Conservation (phyloP, 1,284 basidiomycete species). For the Xerocomus nothofagi region DNA sequence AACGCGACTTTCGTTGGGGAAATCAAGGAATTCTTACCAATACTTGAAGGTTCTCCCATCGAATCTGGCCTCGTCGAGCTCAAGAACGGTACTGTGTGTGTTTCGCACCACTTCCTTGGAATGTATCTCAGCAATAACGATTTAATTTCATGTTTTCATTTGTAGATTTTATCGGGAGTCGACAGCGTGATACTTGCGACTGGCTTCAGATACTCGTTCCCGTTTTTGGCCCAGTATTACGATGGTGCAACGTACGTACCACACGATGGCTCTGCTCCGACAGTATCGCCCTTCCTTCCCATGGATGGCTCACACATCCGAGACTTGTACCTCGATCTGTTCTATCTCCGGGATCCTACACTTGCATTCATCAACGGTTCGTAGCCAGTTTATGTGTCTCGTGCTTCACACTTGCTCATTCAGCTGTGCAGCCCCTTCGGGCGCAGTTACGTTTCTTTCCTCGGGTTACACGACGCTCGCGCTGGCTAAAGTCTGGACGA, state of each 20-base stretch:
- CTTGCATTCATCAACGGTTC: conserved; percentile 15
- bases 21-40: conserved; percentile 14
- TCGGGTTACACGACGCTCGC: conserved; percentile 11
- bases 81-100: conserved; percentile 12
- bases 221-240: conserved; percentile 15
- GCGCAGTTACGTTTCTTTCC: not conserved
- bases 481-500: conserved; percentile 22
- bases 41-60: conserved; percentile 1
- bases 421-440: not conserved
- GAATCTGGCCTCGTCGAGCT: conserved; percentile 9
- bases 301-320: conserved; percentile 15
- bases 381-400: not conserved
- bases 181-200: conserved; percentile 7
- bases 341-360: conserved; percentile 19
- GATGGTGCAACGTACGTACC: not conserved
- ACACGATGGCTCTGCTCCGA: not conserved
- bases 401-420: not conserved
- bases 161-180: conserved; percentile 9
- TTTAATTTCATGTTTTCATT: not conserved
- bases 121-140: not conserved
- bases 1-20: conserved; percentile 20
- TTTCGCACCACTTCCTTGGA: not conserved
- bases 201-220: conserved; percentile 10
- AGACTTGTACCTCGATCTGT: conserved; percentile 19
- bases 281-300: conserved; percentile 7